Conservation (phyloP, 768 basidiomycete species). For the Hygrocybe punicea region DNA sequence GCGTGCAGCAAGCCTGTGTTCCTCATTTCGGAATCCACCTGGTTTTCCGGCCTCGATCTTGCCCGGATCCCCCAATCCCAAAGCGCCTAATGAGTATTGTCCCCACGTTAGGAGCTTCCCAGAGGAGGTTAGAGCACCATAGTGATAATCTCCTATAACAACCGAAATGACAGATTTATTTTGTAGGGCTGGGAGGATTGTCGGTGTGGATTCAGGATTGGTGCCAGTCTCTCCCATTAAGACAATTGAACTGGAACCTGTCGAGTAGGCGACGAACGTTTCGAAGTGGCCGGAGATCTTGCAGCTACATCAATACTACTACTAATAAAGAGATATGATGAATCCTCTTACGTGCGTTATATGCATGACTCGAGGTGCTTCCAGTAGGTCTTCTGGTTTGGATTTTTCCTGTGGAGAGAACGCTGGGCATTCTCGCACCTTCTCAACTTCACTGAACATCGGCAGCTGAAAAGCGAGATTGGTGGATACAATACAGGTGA, state of each 20-base stretch:
- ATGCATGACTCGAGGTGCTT: slow-evolving; percentile 46
- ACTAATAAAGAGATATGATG: slow-evolving; percentile 3
- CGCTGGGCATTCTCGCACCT: slow-evolving; percentile 43
- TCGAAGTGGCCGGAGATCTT: slow-evolving; percentile 83
- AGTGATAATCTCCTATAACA: slow-evolving; percentile 90
- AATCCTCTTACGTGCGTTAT: slow-evolving; percentile 70
- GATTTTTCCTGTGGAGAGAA: slow-evolving; percentile 38
- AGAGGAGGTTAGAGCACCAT: slow-evolving; percentile 71
- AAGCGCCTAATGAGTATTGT: slow-evolving; percentile 67
- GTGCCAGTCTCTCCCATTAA: slow-evolving; percentile 63
- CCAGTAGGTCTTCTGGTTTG: slow-evolving; percentile 20
- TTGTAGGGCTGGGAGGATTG: slow-evolving; percentile 70
- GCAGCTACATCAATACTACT: slow-evolving; percentile 19
- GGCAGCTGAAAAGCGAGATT: slow-evolving; percentile 53
- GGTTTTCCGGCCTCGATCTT: slow-evolving; percentile 50
- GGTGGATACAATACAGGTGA: slow-evolving; percentile 2
- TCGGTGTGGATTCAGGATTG: slow-evolving; percentile 44
- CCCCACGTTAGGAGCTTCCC: slow-evolving; percentile 86
- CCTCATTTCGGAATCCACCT: slow-evolving; percentile 52
- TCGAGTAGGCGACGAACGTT: slow-evolving; percentile 81
- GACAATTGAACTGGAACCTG: slow-evolving; percentile 65
- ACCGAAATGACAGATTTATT: slow-evolving; percentile 78
- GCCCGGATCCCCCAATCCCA: slow-evolving; percentile 80
- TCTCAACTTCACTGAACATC: slow-evolving; percentile 61
- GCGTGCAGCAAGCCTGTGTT: slow-evolving; percentile 25